phyloP scores from a whole-genome alignment of 257 asterid species.

The Thymus quinquecostatus region DNA sequence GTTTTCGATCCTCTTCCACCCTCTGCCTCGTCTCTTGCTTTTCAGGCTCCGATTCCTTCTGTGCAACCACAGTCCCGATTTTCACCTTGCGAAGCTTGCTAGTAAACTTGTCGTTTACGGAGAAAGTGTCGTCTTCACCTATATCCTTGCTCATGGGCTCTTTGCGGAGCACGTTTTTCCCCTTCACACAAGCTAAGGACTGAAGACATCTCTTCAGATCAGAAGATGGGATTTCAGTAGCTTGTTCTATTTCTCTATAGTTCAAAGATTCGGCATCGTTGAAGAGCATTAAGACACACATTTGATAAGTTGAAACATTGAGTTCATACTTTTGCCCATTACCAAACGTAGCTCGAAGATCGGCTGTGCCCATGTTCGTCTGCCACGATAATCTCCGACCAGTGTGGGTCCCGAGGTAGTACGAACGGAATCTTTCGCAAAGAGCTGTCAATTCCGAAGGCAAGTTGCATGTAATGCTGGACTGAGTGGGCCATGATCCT shows the following conservation, averaged over 20 bases:
- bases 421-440: slow-evolving; percentile 59
- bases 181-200: slow-evolving; percentile 68
- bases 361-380: slow-evolving; percentile 67
- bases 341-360: slow-evolving; percentile 51
- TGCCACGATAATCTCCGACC: slow-evolving; percentile 69
- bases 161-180: slow-evolving; percentile 52
- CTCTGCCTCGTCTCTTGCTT: slow-evolving; percentile 63
- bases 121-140: slow-evolving; percentile 50
- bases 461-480: slow-evolving; percentile 54
- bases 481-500: slow-evolving; percentile 72
- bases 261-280: slow-evolving; percentile 44
- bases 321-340: slow-evolving; percentile 60
- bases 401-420: slow-evolving; percentile 66
- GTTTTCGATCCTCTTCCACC: slow-evolving; percentile 68
- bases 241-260: slow-evolving; percentile 61
- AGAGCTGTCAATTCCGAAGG: slow-evolving; percentile 50
- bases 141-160: slow-evolving; percentile 72
- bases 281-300: slow-evolving; percentile 69
- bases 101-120: slow-evolving; percentile 53
- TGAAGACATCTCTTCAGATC: slow-evolving; percentile 63
- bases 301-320: slow-evolving; percentile 60
- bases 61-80: slow-evolving; percentile 61
- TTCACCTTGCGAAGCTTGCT: slow-evolving; percentile 54
- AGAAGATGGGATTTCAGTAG: slow-evolving; percentile 55
- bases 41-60: slow-evolving; percentile 65